A percentile compares a stretch with the other conserved stretches of the same genome.
These are phyloP conservation scores for Hypoxylon lienhwacheense DNA, from an alignment of 495 filamentous ascomycete genomes.

Conservation along the genomic window DNA sequence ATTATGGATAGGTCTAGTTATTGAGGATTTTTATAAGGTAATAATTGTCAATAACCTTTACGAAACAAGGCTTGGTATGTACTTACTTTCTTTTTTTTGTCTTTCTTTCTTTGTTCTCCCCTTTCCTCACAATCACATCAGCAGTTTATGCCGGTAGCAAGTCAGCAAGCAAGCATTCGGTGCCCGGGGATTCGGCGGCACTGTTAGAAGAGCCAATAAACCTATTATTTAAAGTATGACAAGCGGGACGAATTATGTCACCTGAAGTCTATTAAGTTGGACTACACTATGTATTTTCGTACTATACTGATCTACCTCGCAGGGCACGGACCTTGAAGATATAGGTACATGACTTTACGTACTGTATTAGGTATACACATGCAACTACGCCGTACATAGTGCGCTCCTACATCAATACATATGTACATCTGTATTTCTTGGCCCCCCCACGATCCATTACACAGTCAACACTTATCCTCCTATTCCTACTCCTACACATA, in stretches of 20 bases:
- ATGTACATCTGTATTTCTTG: no score
- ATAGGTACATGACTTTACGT: background rate
- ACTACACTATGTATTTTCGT: background rate
- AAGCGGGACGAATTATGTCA: constrained; percentile 32
- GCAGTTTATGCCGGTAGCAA: constrained; percentile 26
- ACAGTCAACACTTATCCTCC: no score
- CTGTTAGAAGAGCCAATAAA: constrained; percentile 29
- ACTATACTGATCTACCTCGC: constrained; percentile 2
- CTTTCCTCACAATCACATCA: no score
- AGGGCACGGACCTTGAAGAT: constrained; percentile 14
- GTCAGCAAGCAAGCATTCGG: constrained; percentile 27
- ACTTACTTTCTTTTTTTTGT: background rate
- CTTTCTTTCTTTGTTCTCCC: constrained; percentile 2
- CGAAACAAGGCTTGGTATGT: no score
- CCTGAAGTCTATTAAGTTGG: constrained; percentile 22
- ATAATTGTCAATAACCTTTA: no score
- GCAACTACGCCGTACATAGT: no score
- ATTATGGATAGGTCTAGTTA: no score
- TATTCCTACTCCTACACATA: no score
- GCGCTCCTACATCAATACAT: no score
- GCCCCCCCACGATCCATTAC: constrained; percentile 36
- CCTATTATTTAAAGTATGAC: constrained; percentile 25
- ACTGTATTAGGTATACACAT: no score
- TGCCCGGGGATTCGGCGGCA: constrained; percentile 34
- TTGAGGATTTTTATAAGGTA: no score